phyloP scores from a whole-genome alignment of 148 eudicot genomes.

The Polygonum maritimum region DNA sequence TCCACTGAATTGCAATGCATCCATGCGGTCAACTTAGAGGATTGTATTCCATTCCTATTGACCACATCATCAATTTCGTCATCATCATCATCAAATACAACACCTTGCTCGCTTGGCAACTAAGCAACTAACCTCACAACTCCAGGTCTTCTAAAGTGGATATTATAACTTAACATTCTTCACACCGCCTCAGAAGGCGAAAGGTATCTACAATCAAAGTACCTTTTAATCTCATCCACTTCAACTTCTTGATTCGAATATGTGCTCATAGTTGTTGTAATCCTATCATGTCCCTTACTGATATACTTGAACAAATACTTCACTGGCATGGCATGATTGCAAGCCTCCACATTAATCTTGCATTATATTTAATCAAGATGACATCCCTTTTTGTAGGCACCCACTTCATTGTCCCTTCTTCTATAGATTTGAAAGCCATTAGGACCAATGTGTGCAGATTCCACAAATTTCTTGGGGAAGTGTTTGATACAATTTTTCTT shows the following conservation, averaged over 20 bases:
- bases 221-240: background rate
- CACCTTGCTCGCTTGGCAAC: background rate
- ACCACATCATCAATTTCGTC: background rate
- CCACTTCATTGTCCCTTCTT: background rate
- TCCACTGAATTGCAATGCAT: background rate
- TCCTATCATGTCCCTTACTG: background rate
- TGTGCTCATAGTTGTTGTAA: background rate
- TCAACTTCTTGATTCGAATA: too few relatives aligned
- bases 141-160: background rate
- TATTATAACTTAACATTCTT: background rate
- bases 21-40: background rate
- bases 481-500: background rate
- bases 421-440: too few relatives aligned
- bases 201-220: background rate
- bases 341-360: background rate
- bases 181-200: background rate
- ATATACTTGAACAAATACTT: background rate
- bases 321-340: background rate
- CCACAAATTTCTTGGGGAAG: too few relatives aligned
- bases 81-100: background rate
- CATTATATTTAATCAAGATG: background rate
- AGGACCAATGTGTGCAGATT: too few relatives aligned
- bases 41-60: background rate
- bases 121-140: background rate
- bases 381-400: background rate